Percentiles rank a stretch among this genome's conserved stretches.
Evolutionary conservation across 2,329 filamentous ascomycete genomes (phyloP).

Genomic region (Colletotrichum chrysophilum): DNA sequence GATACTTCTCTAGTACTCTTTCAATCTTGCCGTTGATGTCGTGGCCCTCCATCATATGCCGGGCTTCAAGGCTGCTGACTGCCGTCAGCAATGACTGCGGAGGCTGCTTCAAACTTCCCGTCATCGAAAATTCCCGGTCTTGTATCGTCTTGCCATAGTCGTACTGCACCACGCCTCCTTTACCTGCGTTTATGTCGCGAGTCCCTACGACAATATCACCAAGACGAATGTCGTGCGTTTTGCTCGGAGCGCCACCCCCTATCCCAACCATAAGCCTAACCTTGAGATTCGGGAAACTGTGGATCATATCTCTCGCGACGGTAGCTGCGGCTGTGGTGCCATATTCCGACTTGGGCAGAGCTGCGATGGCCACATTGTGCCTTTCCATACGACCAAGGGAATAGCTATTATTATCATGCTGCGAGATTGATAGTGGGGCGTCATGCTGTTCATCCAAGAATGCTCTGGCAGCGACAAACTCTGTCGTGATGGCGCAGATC

Average conservation of each 20-base stretch:
- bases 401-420: slow-evolving; percentile 4
- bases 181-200: background rate
- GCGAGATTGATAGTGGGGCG: background rate
- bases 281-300: slow-evolving; percentile 6
- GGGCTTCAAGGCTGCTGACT: slow-evolving; percentile 1
- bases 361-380: slow-evolving; percentile 26
- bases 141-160: slow-evolving; percentile 11
- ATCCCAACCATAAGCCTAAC: slow-evolving; percentile 23
- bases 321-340: slow-evolving; percentile 16
- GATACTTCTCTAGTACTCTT: slow-evolving; percentile 5
- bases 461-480: background rate
- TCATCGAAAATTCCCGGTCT: background rate
- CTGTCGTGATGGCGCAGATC: background rate
- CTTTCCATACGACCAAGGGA: slow-evolving; percentile 12
- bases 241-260: slow-evolving; percentile 28
- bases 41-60: background rate
- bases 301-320: slow-evolving; percentile 32
- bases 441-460: background rate
- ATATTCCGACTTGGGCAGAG: background rate
- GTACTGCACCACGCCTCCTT: slow-evolving; percentile 23
- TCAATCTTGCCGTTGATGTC: slow-evolving; percentile 5
- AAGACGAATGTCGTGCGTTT: slow-evolving; percentile 17
- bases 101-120: slow-evolving; percentile 2
- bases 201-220: slow-evolving; percentile 24
- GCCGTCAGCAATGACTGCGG: slow-evolving; percentile 15